phyloP scores from a whole-genome alignment of 495 filamentous ascomycete genomes.

The Tuber calosporum region DNA sequence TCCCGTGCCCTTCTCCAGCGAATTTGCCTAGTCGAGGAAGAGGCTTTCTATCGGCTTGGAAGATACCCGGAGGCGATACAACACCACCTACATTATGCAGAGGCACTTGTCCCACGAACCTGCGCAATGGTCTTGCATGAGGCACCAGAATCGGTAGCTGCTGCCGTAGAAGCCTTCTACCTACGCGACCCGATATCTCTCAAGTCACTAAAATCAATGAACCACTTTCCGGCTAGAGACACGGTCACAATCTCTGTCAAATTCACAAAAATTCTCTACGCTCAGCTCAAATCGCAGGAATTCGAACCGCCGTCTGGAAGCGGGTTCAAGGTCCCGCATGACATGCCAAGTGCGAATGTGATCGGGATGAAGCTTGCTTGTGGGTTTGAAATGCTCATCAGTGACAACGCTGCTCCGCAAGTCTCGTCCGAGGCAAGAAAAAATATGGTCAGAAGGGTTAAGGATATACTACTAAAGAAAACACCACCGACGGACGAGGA shows the following conservation, averaged over 20 bases:
- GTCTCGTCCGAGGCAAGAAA: conserved; percentile 11
- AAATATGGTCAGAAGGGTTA: conserved; percentile 11
- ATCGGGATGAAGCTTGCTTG: conserved; percentile 83
- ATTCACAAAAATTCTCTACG: conserved; percentile 84
- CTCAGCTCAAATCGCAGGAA: conserved; percentile 84
- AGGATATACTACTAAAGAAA: conserved; percentile 43
- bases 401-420: conserved; percentile 42
- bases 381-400: conserved; percentile 83
- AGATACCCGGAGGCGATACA: conserved; percentile 61
- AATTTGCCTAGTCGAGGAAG: conserved; percentile 59
- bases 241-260: conserved; percentile 67
- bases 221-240: conserved; percentile 64
- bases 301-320: conserved; percentile 57
- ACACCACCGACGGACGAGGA: conserved; percentile 64
- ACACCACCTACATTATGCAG: conserved; percentile 65
- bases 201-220: conserved; percentile 55
- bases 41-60: conserved; percentile 78
- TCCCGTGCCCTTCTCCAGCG: conserved; percentile 11
- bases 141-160: conserved; percentile 64
- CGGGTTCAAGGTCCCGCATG: conserved; percentile 13
- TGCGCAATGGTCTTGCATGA: conserved; percentile 72
- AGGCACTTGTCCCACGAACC: conserved; percentile 68
- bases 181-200: conserved; percentile 75
- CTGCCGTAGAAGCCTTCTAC: conserved; percentile 87
- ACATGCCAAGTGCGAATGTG: conserved; percentile 49